A percentile compares a stretch with the other conserved stretches of the same genome.
phyloP scores from a whole-genome alignment of 2,329 filamentous ascomycete genomes.

The Coniochaeta ligniaria region DNA sequence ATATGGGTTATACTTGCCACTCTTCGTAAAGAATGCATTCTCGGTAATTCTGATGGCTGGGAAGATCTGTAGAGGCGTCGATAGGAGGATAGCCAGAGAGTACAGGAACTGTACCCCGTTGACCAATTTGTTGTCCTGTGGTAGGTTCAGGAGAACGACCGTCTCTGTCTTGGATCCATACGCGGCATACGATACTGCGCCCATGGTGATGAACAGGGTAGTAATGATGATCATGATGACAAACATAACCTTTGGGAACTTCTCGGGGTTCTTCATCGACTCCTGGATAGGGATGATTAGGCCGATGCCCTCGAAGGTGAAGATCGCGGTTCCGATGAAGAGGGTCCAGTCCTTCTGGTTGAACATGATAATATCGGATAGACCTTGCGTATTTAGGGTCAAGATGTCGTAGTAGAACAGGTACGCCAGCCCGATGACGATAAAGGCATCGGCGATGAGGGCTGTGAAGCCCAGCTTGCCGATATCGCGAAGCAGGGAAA shows the following conservation, averaged over 20 bases:
- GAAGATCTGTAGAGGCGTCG: conserved; percentile 93
- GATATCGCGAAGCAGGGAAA: conserved; percentile 92
- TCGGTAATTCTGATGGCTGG: conserved; percentile 95
- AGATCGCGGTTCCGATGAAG: conserved; percentile 97
- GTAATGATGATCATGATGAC: conserved; percentile 95
- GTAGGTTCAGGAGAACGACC: conserved; percentile 91
- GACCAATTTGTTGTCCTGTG: conserved; percentile 91
- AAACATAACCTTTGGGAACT: conserved; percentile 84
- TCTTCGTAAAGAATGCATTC: conserved; percentile 87
- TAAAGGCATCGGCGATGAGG: conserved; percentile 88
- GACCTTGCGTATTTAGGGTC: conserved; percentile 68
- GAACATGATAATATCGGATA: conserved; percentile 84
- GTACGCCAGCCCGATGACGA: conserved; percentile 84
- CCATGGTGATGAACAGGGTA: conserved; percentile 82
- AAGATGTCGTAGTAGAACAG: conserved; percentile 92
- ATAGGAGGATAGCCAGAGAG: conserved; percentile 93
- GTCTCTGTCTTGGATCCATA: conserved; percentile 95
- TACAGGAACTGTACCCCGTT: conserved; percentile 96
- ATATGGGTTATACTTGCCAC: conserved; percentile 94
- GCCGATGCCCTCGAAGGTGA: conserved; percentile 96
- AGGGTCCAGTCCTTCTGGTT: conserved; percentile 91
- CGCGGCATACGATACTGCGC: conserved; percentile 89
- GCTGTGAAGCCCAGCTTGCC: conserved; percentile 95
- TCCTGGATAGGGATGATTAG: conserved; percentile 98
- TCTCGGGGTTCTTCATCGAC: conserved; percentile 84